Evolutionary conservation across 1,284 basidiomycete species (phyloP).

Genomic region (Trichosporon sp.): DNA sequence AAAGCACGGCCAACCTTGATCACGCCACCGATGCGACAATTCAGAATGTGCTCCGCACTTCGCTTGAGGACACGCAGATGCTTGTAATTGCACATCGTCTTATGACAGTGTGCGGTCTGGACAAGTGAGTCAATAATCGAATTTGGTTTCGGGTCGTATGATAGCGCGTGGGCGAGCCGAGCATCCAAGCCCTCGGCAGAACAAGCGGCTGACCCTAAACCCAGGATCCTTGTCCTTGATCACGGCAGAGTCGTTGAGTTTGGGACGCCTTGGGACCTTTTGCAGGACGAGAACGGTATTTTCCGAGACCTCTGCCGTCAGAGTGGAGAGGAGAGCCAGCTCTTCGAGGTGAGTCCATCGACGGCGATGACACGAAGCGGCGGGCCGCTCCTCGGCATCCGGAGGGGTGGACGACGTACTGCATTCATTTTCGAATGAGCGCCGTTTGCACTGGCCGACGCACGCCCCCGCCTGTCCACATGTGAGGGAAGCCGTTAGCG

Average conservation of each 20-base stretch:
- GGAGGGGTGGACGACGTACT: neutral
- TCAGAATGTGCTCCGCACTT: constrained; percentile 50
- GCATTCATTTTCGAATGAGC: no score
- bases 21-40: constrained; percentile 52
- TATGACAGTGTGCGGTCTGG: constrained; percentile 52
- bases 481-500: neutral
- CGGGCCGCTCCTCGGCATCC: neutral
- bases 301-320: constrained; percentile 50
- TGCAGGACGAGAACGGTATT: constrained; percentile 44
- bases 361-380: neutral
- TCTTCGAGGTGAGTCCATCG: constrained; percentile 38
- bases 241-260: constrained; percentile 53
- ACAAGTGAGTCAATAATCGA: constrained; percentile 37
- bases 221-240: constrained; percentile 54
- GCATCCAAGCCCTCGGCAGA: neutral
- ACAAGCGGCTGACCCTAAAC: neutral
- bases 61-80: constrained; percentile 48
- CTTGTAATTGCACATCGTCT: constrained; percentile 54
- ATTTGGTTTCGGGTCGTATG: neutral
- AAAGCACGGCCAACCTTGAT: constrained; percentile 54
- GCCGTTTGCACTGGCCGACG: no score
- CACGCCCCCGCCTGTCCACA: neutral
- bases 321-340: constrained; percentile 48
- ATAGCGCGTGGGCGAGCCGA: neutral
- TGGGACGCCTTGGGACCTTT: constrained; percentile 51